Evolutionary conservation across 2,329 filamentous ascomycete genomes (phyloP).

Genomic region (Fusarium globosum): DNA sequence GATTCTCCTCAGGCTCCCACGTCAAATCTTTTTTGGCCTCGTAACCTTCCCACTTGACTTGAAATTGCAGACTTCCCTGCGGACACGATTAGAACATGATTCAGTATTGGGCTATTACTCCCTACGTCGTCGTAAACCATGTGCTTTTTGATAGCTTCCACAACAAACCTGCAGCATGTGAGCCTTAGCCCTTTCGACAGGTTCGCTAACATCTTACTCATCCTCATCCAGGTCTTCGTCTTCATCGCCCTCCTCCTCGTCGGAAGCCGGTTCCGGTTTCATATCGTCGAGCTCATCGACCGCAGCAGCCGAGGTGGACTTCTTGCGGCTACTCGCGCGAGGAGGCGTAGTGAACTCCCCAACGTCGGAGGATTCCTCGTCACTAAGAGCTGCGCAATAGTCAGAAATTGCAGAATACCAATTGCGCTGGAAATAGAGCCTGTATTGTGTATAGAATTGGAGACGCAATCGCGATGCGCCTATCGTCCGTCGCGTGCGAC

Average conservation of each 20-base stretch:
- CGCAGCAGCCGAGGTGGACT: slow-evolving; percentile 38
- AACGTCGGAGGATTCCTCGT: slow-evolving; percentile 51
- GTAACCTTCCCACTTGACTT: slow-evolving; percentile 86
- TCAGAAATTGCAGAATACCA: slow-evolving; percentile 30
- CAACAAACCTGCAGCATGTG: slow-evolving; percentile 68
- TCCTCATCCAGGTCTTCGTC: slow-evolving; percentile 57
- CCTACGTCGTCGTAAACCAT: slow-evolving; percentile 67
- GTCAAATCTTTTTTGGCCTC: slow-evolving; percentile 76
- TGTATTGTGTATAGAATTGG: not conserved
- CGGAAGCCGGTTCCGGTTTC: slow-evolving; percentile 45
- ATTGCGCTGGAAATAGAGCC: slow-evolving; percentile 4
- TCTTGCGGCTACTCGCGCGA: slow-evolving; percentile 42
- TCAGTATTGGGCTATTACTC: not conserved
- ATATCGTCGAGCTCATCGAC: slow-evolving; percentile 38
- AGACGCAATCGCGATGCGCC: slow-evolving; percentile 17
- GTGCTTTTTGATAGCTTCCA: slow-evolving; percentile 79
- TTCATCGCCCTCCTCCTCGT: slow-evolving; percentile 51
- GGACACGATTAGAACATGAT: not conserved
- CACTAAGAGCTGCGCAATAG: slow-evolving; percentile 50
- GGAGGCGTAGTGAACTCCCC: slow-evolving; percentile 41
- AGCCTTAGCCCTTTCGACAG: slow-evolving; percentile 26
- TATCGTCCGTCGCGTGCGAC: slow-evolving; percentile 2
- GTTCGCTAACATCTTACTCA: slow-evolving; percentile 51
- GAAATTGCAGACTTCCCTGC: slow-evolving; percentile 67
- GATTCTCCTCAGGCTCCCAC: slow-evolving; percentile 82